These are phyloP conservation scores for Cercospora nicotianae DNA, from an alignment of 2,329 filamentous ascomycete species.

Conservation along the genomic window DNA sequence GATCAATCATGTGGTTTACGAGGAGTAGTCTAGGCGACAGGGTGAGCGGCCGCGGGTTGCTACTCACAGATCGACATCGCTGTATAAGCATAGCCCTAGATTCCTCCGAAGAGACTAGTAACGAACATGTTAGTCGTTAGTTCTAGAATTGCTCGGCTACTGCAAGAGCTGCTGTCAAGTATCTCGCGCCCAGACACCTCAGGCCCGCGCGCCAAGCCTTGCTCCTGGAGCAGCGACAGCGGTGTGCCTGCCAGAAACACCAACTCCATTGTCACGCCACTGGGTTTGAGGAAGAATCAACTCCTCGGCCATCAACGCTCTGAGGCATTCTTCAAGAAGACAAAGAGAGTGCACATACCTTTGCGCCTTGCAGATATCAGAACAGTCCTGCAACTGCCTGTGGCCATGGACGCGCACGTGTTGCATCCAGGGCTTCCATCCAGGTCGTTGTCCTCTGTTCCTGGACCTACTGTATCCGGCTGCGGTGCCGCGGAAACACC, in stretches of 20 bases:
- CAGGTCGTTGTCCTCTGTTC: background rate
- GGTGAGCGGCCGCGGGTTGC: background rate
- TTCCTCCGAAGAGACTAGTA: background rate
- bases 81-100: background rate
- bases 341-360: no score
- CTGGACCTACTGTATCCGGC: background rate
- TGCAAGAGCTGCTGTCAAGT: background rate
- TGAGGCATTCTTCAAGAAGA: no score
- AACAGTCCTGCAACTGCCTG: background rate
- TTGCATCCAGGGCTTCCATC: background rate
- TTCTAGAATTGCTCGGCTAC: background rate
- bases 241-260: background rate
- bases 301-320: background rate
- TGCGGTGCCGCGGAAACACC: background rate
- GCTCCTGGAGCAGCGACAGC: background rate
- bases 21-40: slow-evolving; percentile 2
- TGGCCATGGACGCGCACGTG: background rate
- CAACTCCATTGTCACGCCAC: background rate
- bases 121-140: background rate
- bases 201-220: background rate
- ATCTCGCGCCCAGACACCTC: background rate
- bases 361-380: background rate
- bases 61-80: background rate
- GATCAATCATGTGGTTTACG: slow-evolving; percentile 18
- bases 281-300: background rate